These are phyloP conservation scores for Penicillium samsonianum DNA, from an alignment of 495 filamentous ascomycete species.

Conservation along the genomic window DNA sequence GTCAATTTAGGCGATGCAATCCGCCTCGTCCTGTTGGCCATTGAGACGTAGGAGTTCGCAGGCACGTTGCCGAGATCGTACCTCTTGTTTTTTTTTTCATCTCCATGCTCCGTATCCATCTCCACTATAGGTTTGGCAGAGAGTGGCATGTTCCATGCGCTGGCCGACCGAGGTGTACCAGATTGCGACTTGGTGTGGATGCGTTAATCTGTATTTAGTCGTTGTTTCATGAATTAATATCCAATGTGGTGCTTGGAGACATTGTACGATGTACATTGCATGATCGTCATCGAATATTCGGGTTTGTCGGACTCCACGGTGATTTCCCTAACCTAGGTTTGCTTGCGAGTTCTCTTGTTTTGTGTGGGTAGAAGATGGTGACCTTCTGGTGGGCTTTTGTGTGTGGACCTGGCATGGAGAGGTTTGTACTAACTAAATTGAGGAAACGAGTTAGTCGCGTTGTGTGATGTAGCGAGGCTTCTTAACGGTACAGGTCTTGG, in stretches of 20 bases:
- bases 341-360: not conserved
- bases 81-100: not conserved
- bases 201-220: not conserved
- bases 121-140: constrained; percentile 4
- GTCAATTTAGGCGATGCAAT: not conserved
- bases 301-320: not conserved
- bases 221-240: not conserved
- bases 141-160: not conserved
- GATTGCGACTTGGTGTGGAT: not conserved
- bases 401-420: not conserved
- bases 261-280: not conserved
- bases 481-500: not conserved
- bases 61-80: not conserved
- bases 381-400: not conserved
- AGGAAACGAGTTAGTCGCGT: not conserved
- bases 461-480: not conserved
- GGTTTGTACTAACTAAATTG: not conserved
- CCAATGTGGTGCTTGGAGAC: not conserved
- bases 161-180: not conserved
- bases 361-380: not conserved
- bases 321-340: not conserved
- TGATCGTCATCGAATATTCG: not conserved
- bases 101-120: not conserved
- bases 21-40: not conserved
- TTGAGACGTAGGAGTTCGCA: not conserved